Evolutionary conservation across 2,329 filamentous ascomycete species (phyloP).

Genomic region (Xylaria sp.): DNA sequence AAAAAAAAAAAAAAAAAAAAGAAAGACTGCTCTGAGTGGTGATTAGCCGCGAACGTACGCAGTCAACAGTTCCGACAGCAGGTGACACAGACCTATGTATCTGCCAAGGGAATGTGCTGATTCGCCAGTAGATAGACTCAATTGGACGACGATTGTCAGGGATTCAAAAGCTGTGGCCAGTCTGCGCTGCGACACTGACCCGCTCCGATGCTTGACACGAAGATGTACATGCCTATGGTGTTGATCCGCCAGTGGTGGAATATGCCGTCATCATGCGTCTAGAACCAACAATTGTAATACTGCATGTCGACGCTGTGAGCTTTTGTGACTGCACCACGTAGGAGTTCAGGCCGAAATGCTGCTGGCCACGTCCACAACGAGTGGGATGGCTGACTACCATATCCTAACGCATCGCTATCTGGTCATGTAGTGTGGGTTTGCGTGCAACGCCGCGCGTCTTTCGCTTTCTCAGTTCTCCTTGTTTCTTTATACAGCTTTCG

Average conservation of each 20-base stretch:
- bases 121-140: not conserved
- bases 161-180: not conserved
- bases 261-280: conserved; percentile 10
- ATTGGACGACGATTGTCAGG: not conserved
- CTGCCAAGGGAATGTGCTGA: not conserved
- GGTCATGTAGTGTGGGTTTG: conserved; percentile 1
- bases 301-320: conserved; percentile 1
- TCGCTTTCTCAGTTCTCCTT: not conserved
- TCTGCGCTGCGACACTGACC: conserved; percentile 11
- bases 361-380: not conserved
- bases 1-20: too few relatives aligned
- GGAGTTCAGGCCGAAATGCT: not conserved
- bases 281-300: conserved; percentile 20
- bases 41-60: not conserved
- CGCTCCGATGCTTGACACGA: not conserved
- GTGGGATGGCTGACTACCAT: not conserved
- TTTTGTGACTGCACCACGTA: not conserved
- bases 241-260: not conserved
- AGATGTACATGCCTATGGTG: not conserved
- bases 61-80: conserved; percentile 6
- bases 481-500: not conserved
- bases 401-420: not conserved
- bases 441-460: not conserved
- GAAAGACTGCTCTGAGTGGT: conserved; percentile 2
- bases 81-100: not conserved